These are phyloP conservation scores for Staphylotrichum longicolle DNA, from an alignment of 495 filamentous ascomycete genomes.

Conservation along the genomic window DNA sequence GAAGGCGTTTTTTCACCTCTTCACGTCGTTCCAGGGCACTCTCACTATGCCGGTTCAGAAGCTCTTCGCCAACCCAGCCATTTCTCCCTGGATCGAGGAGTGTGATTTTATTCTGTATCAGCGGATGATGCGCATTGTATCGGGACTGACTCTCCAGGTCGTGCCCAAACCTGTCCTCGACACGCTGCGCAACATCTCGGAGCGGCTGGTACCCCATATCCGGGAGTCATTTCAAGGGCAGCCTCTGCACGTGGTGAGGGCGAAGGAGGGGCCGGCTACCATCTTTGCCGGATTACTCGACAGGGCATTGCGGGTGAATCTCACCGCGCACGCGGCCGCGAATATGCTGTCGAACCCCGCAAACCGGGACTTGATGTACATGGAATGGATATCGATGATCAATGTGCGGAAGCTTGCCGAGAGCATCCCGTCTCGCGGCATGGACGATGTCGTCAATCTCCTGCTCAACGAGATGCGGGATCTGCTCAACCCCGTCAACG, in stretches of 20 bases:
- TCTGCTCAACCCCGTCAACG: constrained; percentile 62
- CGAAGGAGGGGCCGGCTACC: constrained; percentile 82
- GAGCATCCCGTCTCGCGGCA: constrained; percentile 56
- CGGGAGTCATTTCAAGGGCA: constrained; percentile 74
- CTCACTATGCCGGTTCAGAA: constrained; percentile 97
- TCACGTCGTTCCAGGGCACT: constrained; percentile 91
- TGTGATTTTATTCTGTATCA: constrained; percentile 94
- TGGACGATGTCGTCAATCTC: constrained; percentile 67
- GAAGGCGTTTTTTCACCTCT: constrained; percentile 91
- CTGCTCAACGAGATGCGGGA: constrained; percentile 71
- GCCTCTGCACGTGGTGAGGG: constrained; percentile 76
- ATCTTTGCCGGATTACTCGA: constrained; percentile 83
- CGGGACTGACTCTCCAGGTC: constrained; percentile 80
- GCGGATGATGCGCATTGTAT: constrained; percentile 89
- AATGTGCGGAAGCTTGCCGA: constrained; percentile 68
- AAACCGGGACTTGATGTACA: constrained; percentile 86
- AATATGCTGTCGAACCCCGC: constrained; percentile 70
- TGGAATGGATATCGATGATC: constrained; percentile 81
- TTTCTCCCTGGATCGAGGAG: constrained; percentile 91
- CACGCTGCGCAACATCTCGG: constrained; percentile 79
- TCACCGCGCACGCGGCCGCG: constrained; percentile 80
- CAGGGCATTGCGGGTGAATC: constrained; percentile 84
- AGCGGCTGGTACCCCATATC: constrained; percentile 73
- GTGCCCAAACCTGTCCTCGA: constrained; percentile 80
- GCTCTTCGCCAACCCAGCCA: constrained; percentile 72